phyloP scores from a whole-genome alignment of 768 basidiomycete genomes.

The Xerocomus brunneocitrinus region DNA sequence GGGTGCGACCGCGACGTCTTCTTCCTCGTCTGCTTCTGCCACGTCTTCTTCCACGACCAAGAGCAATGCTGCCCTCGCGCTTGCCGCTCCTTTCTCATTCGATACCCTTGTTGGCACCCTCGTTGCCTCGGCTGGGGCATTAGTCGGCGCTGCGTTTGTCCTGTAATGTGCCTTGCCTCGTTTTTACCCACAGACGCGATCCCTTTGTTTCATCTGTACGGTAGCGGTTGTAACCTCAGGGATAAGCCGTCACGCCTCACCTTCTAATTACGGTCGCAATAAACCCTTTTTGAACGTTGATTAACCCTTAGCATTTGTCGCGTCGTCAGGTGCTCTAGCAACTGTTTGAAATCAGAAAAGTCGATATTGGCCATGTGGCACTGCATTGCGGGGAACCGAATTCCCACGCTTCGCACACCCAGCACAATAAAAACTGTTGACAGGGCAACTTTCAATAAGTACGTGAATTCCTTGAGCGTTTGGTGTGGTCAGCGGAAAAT shows the following conservation, averaged over 20 bases:
- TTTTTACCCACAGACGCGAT: background rate
- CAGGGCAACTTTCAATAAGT: background rate
- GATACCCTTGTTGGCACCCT: conserved; percentile 17
- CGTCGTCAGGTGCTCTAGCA: background rate
- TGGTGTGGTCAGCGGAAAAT: background rate
- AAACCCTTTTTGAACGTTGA: background rate
- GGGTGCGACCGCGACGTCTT: background rate
- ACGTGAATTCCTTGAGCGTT: too few species aligned
- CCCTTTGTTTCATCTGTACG: background rate
- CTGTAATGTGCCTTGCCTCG: conserved; percentile 8
- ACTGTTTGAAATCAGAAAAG: background rate
- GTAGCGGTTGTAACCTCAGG: background rate
- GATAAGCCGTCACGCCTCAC: background rate
- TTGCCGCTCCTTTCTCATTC: conserved; percentile 16
- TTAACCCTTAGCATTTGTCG: too few species aligned
- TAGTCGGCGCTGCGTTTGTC: conserved; percentile 24
- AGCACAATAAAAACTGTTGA: background rate
- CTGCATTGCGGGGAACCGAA: conserved; percentile 5
- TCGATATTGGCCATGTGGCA: background rate
- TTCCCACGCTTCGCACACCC: background rate
- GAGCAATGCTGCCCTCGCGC: conserved; percentile 12
- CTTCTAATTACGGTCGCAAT: background rate
- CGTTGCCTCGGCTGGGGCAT: conserved; percentile 22
- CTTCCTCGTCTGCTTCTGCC: background rate
- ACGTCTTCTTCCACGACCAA: background rate